phyloP scores from a whole-genome alignment of 805 yeast genomes.

The Ogataea dorogensis region DNA sequence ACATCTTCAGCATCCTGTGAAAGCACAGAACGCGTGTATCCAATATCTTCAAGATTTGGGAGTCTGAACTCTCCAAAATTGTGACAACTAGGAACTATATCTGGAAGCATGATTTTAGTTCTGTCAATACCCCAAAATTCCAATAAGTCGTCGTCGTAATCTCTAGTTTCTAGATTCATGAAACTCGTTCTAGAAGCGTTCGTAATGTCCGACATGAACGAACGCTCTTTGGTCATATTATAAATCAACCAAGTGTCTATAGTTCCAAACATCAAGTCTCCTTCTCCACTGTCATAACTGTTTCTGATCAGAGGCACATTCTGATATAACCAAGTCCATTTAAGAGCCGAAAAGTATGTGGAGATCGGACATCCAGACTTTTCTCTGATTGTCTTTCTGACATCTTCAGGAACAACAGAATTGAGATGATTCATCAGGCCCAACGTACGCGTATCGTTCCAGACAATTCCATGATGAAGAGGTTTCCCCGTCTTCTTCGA shows the following conservation, averaged over 20 bases:
- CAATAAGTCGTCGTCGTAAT: constrained; percentile 74
- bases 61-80: constrained; percentile 69
- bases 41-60: constrained; percentile 44
- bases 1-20: constrained; percentile 46
- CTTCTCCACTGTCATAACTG: constrained; percentile 70
- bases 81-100: constrained; percentile 76
- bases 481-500: constrained; percentile 79
- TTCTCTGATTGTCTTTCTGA: constrained; percentile 55
- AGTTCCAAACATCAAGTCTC: constrained; percentile 83
- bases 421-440: constrained; percentile 64
- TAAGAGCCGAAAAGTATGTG: constrained; percentile 89
- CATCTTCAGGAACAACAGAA: constrained; percentile 50
- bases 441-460: constrained; percentile 92
- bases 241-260: constrained; percentile 93
- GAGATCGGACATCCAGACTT: constrained; percentile 85
- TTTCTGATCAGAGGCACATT: constrained; percentile 65
- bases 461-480: constrained; percentile 83
- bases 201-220: constrained; percentile 81
- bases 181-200: constrained; percentile 91
- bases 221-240: constrained; percentile 67
- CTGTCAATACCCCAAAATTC: constrained; percentile 79
- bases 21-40: constrained; percentile 11
- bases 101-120: constrained; percentile 63
- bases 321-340: constrained; percentile 85
- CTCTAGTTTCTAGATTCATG: constrained; percentile 72